These are phyloP conservation scores for Fistulina hepatica DNA, from an alignment of 1,284 basidiomycete species.

Conservation along the genomic window DNA sequence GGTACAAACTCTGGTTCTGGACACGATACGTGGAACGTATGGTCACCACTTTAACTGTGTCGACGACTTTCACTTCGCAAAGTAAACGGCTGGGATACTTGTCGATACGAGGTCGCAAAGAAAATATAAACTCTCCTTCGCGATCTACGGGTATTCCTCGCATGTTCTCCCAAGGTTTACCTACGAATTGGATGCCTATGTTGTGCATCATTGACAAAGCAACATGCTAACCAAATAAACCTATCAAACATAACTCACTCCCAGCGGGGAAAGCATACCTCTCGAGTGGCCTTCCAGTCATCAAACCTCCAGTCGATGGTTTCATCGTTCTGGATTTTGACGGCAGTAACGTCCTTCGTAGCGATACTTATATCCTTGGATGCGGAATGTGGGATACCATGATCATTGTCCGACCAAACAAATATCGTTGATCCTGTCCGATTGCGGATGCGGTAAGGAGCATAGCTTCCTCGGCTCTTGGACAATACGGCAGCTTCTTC, in stretches of 20 bases:
- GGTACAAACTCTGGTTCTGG: slow-evolving; percentile 88
- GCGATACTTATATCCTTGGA: slow-evolving; percentile 41
- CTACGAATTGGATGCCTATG: slow-evolving; percentile 77
- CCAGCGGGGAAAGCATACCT: slow-evolving; percentile 39
- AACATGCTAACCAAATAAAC: slow-evolving; percentile 54
- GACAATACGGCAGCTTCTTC: slow-evolving; percentile 66
- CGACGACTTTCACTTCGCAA: slow-evolving; percentile 84
- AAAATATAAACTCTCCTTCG: slow-evolving; percentile 89
- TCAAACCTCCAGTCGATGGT: slow-evolving; percentile 95
- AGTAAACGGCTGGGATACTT: slow-evolving; percentile 78
- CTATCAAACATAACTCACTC: slow-evolving; percentile 2
- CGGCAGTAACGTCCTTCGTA: slow-evolving; percentile 34
- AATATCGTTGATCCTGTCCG: slow-evolving; percentile 78
- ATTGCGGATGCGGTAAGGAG: slow-evolving; percentile 91
- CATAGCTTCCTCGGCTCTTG: slow-evolving; percentile 75
- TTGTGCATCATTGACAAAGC: slow-evolving; percentile 71
- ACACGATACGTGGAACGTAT: slow-evolving; percentile 91
- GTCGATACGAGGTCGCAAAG: slow-evolving; percentile 68
- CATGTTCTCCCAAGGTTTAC: slow-evolving; percentile 86
- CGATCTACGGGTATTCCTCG: slow-evolving; percentile 86
- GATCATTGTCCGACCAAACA: slow-evolving; percentile 63
- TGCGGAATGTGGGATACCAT: too few relatives aligned
- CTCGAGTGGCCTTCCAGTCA: slow-evolving; percentile 91
- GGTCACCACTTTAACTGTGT: slow-evolving; percentile 94
- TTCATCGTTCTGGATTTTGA: slow-evolving; percentile 62